Base-by-base conservation (phyloP, 768 basidiomycete genomes). In the Inosperma sp. region DNA sequence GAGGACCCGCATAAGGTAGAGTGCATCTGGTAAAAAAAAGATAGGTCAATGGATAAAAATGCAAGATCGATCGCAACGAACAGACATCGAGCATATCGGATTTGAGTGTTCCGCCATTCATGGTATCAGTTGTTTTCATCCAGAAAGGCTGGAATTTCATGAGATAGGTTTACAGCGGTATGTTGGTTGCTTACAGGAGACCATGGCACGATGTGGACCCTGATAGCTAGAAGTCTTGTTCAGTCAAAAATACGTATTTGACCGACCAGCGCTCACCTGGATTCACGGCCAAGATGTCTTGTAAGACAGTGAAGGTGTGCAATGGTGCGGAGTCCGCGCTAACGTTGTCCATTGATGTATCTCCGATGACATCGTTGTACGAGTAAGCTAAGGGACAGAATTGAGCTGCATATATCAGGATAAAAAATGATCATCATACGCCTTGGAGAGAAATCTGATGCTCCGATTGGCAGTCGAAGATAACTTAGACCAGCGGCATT, bases 1-100 rank as follows among this genome's bases (percentile, higher is more conserved):
- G 85, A 82, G 9, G 86, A 68, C 25, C 73, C 71, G 65, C 85
- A 84, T 16, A 86, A 62, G 13, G 87, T 77, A 61, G 87, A 87
- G n/a, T n/a, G n/a, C n/a, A n/a, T n/a, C n/a, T n/a, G n/a, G n/a
- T n/a, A n/a, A n/a, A n/a, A n/a, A n/a, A n/a, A n/a, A n/a, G n/a
- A n/a, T n/a, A n/a, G n/a, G n/a, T n/a, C n/a, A n/a, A n/a, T n/a
- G n/a, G n/a, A n/a, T n/a, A n/a, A n/a, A n/a, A n/a, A n/a, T n/a
- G n/a, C n/a, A n/a, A n/a, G n/a, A n/a, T n/a, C n/a, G n/a, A n/a
- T n/a, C n/a, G n/a, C n/a, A 8, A 49, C 37, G 21, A 54, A 83
- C 80, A 82, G 0, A 65, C 62, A 27, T 59, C 61, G 31, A 74
- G 62, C 48, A 79, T 75, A 26, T 68, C 63, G 0, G 75, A 71